phyloP scores from a whole-genome alignment of 2,329 filamentous ascomycete species.

The Alternaria burnsii region DNA sequence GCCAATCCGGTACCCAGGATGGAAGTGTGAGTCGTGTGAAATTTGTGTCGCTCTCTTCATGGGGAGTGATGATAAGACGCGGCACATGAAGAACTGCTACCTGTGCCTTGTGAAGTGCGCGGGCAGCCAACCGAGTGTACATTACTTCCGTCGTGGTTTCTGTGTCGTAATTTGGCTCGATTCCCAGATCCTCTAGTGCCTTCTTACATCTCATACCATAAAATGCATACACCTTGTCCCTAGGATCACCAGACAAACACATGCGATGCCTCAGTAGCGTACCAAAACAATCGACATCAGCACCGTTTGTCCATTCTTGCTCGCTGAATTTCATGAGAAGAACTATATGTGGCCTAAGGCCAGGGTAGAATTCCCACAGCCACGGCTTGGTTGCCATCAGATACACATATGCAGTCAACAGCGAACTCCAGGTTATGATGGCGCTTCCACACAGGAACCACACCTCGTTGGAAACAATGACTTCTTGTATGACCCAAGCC shows the following conservation, averaged over 20 bases:
- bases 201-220: neutral
- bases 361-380: neutral
- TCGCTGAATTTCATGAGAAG: neutral
- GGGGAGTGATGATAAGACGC: neutral
- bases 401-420: neutral
- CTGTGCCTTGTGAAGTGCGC: neutral
- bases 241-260: neutral
- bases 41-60: neutral
- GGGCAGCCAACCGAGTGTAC: neutral
- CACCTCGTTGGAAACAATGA: neutral
- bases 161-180: neutral
- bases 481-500: neutral
- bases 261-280: neutral
- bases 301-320: neutral
- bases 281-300: neutral
- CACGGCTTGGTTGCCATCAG: neutral
- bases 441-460: slow-evolving; percentile 2
- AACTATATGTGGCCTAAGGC: neutral
- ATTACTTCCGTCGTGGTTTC: neutral
- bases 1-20: neutral
- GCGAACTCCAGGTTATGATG: neutral
- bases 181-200: neutral
- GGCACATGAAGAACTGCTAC: neutral
- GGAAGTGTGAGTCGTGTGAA: neutral
- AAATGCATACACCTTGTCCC: neutral